Evolutionary conservation across 768 basidiomycete species (phyloP), one percentile per base, ranked within the genome.

Genomic region (Boletus edulis): DNA sequence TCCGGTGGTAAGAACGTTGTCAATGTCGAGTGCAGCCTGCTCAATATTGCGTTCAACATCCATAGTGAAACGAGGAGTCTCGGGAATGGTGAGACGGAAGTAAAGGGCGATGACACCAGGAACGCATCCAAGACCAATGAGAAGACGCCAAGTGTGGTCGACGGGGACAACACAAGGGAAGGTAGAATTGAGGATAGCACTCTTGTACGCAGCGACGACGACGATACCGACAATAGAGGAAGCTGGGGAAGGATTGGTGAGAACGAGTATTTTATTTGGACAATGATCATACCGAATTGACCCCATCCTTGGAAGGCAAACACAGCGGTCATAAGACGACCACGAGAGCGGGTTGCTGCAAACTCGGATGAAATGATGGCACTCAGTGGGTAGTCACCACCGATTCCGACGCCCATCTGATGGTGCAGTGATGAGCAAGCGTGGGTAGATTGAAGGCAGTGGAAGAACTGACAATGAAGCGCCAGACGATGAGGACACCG

Each of bases 331-430:
- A 96, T 94, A 71, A 96, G 83, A 22, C 92, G 79, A 44, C 93
- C 93, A 60, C 93, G 83, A 45, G 78, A 83, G 41, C 80, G 80
- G 17, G 85, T 87, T 1, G 89, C 78, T 1, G 93, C 87, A 61
- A 94, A 96, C 66, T 96, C 93, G 32, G 89, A 92, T 4, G 92
- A 85, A 63, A 95, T 94, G 63, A 92, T 86, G 17, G 93, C 88
- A 49, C 81, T 84, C 0, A 94, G 69, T 7, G 93, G 93, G 67
- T 95, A 94, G 62, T 95, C 93, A 17, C 93, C 93, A 5, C 92
- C 93, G 17, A 94, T 89, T 6, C 93, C 92, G 3, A 93, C 69
- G 0, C 90, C 90, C 81, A 84, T 84, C 85, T 82, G 42, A 46
- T 3, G 35, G 34, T 6, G 24, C 2, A 27, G 17, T 11, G 34